phyloP scores from a whole-genome alignment of 176 grass and related monocot species.

The Melocanna baccifera region DNA sequence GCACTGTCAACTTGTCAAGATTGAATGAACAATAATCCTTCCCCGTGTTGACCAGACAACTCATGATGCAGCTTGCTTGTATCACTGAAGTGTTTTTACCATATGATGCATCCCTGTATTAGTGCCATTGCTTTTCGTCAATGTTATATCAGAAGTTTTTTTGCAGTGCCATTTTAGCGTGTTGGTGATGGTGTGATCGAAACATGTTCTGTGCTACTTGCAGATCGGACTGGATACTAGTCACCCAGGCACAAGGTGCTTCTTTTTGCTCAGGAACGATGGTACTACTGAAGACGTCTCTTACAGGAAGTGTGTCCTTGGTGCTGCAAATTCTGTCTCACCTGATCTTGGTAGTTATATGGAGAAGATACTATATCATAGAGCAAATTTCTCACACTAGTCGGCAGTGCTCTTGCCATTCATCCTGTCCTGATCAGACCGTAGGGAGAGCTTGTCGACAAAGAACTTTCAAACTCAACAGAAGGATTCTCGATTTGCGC shows the following conservation, averaged over 20 bases:
- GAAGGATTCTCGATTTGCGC: not conserved
- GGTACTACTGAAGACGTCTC: constrained; percentile 39
- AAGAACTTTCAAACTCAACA: not conserved
- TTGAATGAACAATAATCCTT: constrained; percentile 12
- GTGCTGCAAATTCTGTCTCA: constrained; percentile 38
- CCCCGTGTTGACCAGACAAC: not conserved
- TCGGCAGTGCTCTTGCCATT: not conserved
- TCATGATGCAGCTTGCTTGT: not conserved
- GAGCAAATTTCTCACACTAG: constrained; percentile 8
- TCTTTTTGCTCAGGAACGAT: constrained; percentile 31
- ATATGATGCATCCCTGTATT: not conserved
- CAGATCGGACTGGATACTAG: constrained; percentile 42
- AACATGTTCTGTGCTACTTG: not conserved
- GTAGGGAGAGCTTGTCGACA: not conserved
- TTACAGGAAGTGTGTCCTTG: constrained; percentile 43
- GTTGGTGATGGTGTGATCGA: not conserved
- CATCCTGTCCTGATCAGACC: not conserved
- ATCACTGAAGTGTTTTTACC: not conserved
- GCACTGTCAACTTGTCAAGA: not conserved
- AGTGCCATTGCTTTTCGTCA: constrained; percentile 9
- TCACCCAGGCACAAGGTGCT: constrained; percentile 38
- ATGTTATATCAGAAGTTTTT: not conserved
- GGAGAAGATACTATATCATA: constrained; percentile 28
- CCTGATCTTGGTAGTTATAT: constrained; percentile 32
- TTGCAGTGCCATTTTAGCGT: not conserved